Evolutionary conservation across 2,329 filamentous ascomycete species (phyloP).

Genomic region (Fusarium decemcellulare): DNA sequence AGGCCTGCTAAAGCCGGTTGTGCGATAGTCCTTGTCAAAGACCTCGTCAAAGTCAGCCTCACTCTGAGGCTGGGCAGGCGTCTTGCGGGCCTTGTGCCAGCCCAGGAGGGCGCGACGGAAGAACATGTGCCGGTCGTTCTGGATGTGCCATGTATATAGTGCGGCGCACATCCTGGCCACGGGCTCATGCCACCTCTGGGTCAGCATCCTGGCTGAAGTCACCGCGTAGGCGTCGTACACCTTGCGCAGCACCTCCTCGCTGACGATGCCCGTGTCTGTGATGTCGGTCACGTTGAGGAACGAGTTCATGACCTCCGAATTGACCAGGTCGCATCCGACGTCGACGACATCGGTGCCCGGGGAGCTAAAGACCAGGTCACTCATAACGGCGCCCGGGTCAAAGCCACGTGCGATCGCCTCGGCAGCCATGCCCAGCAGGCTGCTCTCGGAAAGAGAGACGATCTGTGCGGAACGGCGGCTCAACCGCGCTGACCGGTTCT

Average conservation of each 20-base stretch:
- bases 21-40: slow-evolving; percentile 46
- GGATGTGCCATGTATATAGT: slow-evolving; percentile 51
- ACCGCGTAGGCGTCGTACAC: slow-evolving; percentile 41
- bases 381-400: slow-evolving; percentile 40
- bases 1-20: slow-evolving; percentile 47
- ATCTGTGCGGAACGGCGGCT: slow-evolving; percentile 40
- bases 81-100: slow-evolving; percentile 48
- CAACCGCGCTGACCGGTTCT: slow-evolving; percentile 33
- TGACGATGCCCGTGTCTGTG: slow-evolving; percentile 36
- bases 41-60: slow-evolving; percentile 51
- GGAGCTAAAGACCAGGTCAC: slow-evolving; percentile 43
- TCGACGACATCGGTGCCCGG: slow-evolving; percentile 44
- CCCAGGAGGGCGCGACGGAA: slow-evolving; percentile 49
- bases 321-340: slow-evolving; percentile 41
- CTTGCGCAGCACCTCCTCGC: slow-evolving; percentile 32
- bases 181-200: slow-evolving; percentile 50
- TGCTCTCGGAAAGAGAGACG: slow-evolving; percentile 42
- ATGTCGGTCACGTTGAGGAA: slow-evolving; percentile 41
- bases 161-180: slow-evolving; percentile 50
- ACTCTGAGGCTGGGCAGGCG: slow-evolving; percentile 39
- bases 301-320: slow-evolving; percentile 45
- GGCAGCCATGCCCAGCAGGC: slow-evolving; percentile 42
- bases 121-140: slow-evolving; percentile 51
- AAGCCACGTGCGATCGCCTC: slow-evolving; percentile 40
- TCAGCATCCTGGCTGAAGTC: slow-evolving; percentile 47